These are phyloP conservation scores for Sporothrix curviconia DNA, from an alignment of 2,329 filamentous ascomycete genomes.

Conservation along the genomic window DNA sequence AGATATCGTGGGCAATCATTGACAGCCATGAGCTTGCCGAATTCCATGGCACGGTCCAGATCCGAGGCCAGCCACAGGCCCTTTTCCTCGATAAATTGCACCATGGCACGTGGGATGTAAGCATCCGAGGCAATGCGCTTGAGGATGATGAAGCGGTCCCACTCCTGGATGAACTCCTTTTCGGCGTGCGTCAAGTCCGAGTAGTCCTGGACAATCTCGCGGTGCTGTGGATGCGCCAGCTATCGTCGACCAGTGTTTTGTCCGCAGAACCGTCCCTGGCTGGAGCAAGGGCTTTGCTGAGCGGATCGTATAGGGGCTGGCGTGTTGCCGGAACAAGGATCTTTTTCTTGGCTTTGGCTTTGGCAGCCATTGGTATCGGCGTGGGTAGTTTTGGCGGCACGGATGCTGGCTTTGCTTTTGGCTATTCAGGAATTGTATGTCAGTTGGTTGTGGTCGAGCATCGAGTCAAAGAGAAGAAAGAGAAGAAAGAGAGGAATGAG, in stretches of 20 bases:
- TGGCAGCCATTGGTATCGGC: neutral
- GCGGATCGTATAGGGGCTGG: constrained; percentile 50
- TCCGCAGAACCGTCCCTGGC: constrained; percentile 42
- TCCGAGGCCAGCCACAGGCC: constrained; percentile 46
- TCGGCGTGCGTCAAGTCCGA: constrained; percentile 48
- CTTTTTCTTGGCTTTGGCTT: constrained; percentile 13
- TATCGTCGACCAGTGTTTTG: constrained; percentile 38
- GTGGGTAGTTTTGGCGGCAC: neutral
- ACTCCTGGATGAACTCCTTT: constrained; percentile 53
- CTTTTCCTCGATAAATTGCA: constrained; percentile 45
- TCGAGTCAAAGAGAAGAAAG: neutral
- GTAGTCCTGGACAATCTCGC: constrained; percentile 51
- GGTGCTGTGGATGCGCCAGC: constrained; percentile 53
- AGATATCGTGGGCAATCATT: constrained; percentile 42
- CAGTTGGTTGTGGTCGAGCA: neutral
- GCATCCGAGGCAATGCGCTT: constrained; percentile 45
- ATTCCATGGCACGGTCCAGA: constrained; percentile 44
- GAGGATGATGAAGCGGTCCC: constrained; percentile 49
- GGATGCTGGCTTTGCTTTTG: neutral
- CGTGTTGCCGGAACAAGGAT: constrained; percentile 42
- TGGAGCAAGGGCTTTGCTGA: constrained; percentile 48
- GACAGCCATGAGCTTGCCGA: constrained; percentile 47
- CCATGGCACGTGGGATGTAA: constrained; percentile 46
- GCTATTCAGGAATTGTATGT: neutral
- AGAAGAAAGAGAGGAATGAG: neutral